These are phyloP conservation scores for Anthracocystis walkeri DNA, from an alignment of 1,284 basidiomycete genomes.

Conservation along the genomic window DNA sequence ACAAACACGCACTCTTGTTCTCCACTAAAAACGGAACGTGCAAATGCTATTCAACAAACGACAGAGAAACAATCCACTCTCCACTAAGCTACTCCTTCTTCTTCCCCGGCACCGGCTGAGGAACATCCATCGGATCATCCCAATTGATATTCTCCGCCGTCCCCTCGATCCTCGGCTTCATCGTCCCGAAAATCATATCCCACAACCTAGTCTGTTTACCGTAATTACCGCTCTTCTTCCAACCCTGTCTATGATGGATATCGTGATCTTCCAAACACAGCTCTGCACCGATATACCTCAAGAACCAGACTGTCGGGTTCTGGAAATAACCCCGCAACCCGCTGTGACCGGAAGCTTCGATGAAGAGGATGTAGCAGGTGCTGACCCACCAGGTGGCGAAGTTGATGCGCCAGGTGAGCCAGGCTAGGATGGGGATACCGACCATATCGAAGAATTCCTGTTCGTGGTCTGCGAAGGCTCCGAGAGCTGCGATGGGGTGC, in stretches of 20 bases:
- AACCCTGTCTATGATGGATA: conserved; percentile 67
- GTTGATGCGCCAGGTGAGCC: conserved; percentile 46
- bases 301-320: conserved; percentile 50
- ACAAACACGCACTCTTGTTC: too few relatives aligned
- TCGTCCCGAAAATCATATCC: conserved; percentile 65
- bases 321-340: conserved; percentile 62
- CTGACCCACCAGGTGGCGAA: conserved; percentile 49
- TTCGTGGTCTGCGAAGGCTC: conserved; percentile 57
- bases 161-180: conserved; percentile 57
- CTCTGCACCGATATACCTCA: conserved; percentile 54
- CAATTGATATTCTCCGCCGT: conserved; percentile 40
- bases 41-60: too few relatives aligned
- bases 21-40: too few relatives aligned
- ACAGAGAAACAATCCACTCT: too few relatives aligned
- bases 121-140: conserved; percentile 33
- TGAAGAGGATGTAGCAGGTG: conserved; percentile 41
- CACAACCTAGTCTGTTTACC: conserved; percentile 67
- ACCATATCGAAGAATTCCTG: conserved; percentile 64
- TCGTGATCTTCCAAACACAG: conserved; percentile 67
- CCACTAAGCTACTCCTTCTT: conserved; percentile 3
- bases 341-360: conserved; percentile 51
- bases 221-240: conserved; percentile 59
- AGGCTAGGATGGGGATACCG: conserved; percentile 53
- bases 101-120: neutral
- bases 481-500: conserved; percentile 57